Evolutionary conservation across 352 stramenopile genomes (phyloP).

Genomic region (Globisporangium polare): DNA sequence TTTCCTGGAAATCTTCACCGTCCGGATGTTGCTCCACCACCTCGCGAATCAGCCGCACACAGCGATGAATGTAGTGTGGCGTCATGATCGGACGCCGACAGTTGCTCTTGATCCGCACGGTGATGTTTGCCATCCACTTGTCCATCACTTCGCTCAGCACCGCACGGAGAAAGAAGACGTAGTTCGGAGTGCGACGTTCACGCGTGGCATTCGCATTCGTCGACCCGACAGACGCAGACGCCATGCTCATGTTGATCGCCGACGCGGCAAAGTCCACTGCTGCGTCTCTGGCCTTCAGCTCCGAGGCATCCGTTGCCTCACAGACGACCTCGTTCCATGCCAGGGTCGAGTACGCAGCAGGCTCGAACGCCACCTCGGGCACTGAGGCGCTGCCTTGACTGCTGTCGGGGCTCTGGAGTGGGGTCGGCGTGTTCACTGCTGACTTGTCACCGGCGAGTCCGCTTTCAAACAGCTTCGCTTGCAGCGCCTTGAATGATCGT

Average conservation of each 20-base stretch:
- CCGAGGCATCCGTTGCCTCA: constrained; percentile 45
- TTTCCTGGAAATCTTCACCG: constrained; percentile 80
- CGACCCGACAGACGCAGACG: constrained; percentile 50
- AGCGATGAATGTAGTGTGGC: constrained; percentile 82
- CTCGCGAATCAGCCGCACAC: constrained; percentile 78
- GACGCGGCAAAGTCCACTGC: constrained; percentile 69
- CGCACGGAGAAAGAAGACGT: constrained; percentile 83
- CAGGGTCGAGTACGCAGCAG: constrained; percentile 50
- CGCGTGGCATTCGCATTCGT: constrained; percentile 75
- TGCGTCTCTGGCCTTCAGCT: constrained; percentile 59
- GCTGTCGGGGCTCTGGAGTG: constrained; percentile 61
- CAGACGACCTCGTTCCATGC: constrained; percentile 69
- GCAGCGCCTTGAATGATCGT: constrained; percentile 72
- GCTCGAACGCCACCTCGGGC: constrained; percentile 41
- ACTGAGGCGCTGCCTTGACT: constrained; percentile 32
- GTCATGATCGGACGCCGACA: constrained; percentile 76
- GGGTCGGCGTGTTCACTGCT: constrained; percentile 35
- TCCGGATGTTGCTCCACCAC: constrained; percentile 83
- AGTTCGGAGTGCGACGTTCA: constrained; percentile 75
- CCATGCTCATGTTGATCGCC: constrained; percentile 85
- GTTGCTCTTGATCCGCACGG: constrained; percentile 56
- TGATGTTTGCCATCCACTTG: constrained; percentile 86
- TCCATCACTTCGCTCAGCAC: constrained; percentile 85
- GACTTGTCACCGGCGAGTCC: constrained; percentile 33
- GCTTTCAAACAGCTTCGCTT: constrained; percentile 59